A percentile compares a stretch with the other conserved stretches of the same genome.
phyloP scores from a whole-genome alignment of 2,329 filamentous ascomycete genomes.

The Stagonosporopsis vannaccii region DNA sequence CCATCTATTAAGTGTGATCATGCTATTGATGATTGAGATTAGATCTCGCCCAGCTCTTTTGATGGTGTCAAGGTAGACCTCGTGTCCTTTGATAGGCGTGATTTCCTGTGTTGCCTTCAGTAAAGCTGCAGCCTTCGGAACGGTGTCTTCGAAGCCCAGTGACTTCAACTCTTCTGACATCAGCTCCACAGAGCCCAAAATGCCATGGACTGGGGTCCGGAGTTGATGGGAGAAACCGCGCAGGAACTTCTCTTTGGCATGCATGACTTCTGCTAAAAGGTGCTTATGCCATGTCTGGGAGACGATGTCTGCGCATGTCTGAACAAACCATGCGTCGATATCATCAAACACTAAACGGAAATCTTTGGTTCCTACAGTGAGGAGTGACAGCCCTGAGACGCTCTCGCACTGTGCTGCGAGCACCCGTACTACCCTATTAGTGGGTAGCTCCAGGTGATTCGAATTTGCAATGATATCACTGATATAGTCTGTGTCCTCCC shows the following conservation, averaged over 20 bases:
- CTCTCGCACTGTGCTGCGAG: background rate
- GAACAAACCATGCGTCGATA: background rate
- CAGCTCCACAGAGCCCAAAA: background rate
- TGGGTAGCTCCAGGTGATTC: background rate
- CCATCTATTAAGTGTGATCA: conserved; percentile 3
- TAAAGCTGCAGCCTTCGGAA: background rate
- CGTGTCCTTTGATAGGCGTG: background rate
- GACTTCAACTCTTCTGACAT: background rate
- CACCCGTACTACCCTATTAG: background rate
- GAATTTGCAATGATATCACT: background rate
- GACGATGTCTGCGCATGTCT: background rate
- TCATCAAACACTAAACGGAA: conserved; percentile 1
- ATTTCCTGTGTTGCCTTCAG: background rate
- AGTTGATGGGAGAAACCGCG: conserved; percentile 3
- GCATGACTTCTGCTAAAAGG: conserved; percentile 3
- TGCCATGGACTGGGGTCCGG: background rate
- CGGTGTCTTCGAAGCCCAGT: background rate
- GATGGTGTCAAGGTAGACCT: conserved; percentile 2
- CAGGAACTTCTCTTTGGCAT: conserved; percentile 2
- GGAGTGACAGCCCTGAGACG: background rate
- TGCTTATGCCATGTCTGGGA: conserved; percentile 1
- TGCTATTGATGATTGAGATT: conserved; percentile 1
- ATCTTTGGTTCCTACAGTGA: background rate
- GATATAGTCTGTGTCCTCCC: background rate
- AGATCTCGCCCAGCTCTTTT: conserved; percentile 3